A percentile compares a stretch with the other conserved stretches of the same genome.
phyloP scores from a whole-genome alignment of 139 green algal species.

The Picochlorum sp. region DNA sequence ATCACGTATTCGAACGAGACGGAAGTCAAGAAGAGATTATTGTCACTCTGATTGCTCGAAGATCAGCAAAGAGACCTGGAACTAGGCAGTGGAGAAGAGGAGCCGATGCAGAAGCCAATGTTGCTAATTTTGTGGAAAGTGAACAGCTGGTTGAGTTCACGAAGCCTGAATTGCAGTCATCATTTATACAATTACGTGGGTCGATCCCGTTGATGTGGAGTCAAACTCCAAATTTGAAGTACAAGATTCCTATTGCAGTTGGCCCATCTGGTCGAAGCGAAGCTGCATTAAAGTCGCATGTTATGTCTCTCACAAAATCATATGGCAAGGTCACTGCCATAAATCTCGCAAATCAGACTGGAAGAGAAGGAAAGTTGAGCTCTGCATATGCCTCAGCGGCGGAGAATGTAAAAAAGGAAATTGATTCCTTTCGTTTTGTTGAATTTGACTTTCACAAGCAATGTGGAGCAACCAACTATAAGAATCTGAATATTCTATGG shows the following conservation, averaged over 20 bases:
- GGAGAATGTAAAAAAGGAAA: neutral
- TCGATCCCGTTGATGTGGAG: conserved; percentile 76
- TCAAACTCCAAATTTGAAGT: conserved; percentile 82
- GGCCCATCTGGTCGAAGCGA: conserved; percentile 14
- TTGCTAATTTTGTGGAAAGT: conserved; percentile 86
- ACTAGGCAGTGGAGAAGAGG: conserved; percentile 75
- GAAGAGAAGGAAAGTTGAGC: conserved; percentile 61
- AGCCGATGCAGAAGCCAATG: conserved; percentile 46
- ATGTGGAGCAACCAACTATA: conserved; percentile 64
- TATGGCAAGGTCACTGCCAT: conserved; percentile 41
- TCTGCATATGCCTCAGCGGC: conserved; percentile 1
- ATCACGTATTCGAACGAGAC: conserved; percentile 24
- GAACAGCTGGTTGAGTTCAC: conserved; percentile 70
- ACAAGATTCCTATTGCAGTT: conserved; percentile 75
- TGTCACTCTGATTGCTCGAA: conserved; percentile 51
- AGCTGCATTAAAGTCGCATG: conserved; percentile 28
- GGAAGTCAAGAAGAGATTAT: conserved; percentile 1
- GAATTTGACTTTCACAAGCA: conserved; percentile 86
- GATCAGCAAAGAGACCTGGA: conserved; percentile 43
- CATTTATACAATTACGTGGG: conserved; percentile 59
- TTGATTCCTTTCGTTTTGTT: conserved; percentile 28
- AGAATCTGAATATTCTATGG: conserved; percentile 58
- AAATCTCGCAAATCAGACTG: conserved; percentile 74
- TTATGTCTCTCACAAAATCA: conserved; percentile 12
- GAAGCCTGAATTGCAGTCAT: conserved; percentile 17